A percentile compares a stretch with the other conserved stretches of the same genome.
phyloP scores from a whole-genome alignment of 2,329 filamentous ascomycete genomes.

The Colletotrichum destructivum region DNA sequence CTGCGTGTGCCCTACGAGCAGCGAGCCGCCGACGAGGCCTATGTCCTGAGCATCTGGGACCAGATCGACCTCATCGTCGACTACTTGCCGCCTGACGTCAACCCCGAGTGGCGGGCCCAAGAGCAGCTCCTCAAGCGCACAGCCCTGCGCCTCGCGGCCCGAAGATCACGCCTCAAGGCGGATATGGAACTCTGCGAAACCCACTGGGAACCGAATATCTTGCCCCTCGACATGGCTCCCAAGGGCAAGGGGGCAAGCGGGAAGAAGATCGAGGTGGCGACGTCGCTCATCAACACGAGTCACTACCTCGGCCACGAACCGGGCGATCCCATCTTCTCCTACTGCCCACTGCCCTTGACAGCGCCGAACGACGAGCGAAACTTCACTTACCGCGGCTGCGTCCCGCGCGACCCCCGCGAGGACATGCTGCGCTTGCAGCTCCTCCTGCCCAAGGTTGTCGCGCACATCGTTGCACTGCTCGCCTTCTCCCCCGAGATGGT shows the following conservation, averaged over 20 bases:
- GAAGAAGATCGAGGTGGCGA: not conserved
- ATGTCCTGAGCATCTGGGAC: slow-evolving; percentile 12
- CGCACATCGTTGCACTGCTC: slow-evolving; percentile 42
- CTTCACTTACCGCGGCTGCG: slow-evolving; percentile 45
- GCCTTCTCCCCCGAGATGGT: slow-evolving; percentile 21
- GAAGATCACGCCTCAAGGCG: not conserved
- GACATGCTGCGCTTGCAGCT: slow-evolving; percentile 43
- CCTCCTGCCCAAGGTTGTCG: slow-evolving; percentile 34
- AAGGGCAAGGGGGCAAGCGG: too few relatives aligned
- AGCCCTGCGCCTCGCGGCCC: slow-evolving; percentile 10
- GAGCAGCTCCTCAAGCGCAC: slow-evolving; percentile 22
- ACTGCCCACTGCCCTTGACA: not conserved
- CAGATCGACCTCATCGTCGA: slow-evolving; percentile 5
- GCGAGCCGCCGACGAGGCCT: not conserved
- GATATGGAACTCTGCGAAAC: not conserved
- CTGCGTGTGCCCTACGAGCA: not conserved
- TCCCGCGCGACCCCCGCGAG: slow-evolving; percentile 44
- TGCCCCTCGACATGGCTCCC: slow-evolving; percentile 1
- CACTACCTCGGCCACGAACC: slow-evolving; percentile 46
- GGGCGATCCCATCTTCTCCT: slow-evolving; percentile 50
- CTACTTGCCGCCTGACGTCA: slow-evolving; percentile 3
- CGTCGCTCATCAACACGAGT: not conserved
- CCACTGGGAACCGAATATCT: not conserved
- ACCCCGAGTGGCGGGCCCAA: slow-evolving; percentile 4
- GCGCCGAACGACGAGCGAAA: not conserved